Evolutionary conservation across 495 filamentous ascomycete species (phyloP).

Genomic region (Penicillium coprophilum): DNA sequence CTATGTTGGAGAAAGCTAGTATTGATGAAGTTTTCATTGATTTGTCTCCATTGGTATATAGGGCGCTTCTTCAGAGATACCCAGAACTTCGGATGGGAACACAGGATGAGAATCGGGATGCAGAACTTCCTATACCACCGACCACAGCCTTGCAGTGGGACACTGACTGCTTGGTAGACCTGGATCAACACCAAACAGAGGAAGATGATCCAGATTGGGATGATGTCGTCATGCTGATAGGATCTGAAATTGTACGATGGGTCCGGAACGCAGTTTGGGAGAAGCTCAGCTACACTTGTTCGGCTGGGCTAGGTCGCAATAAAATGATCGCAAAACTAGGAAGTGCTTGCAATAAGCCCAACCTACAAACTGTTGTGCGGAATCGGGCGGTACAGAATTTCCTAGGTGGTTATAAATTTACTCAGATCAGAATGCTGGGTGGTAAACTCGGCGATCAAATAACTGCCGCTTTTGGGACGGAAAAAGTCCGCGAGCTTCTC

Average conservation of each 20-base stretch:
- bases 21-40: constrained; percentile 93
- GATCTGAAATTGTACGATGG: constrained; percentile 81
- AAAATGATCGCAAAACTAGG: constrained; percentile 96
- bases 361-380: constrained; percentile 86
- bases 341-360: constrained; percentile 86
- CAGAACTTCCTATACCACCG: constrained; percentile 70
- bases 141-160: constrained; percentile 79
- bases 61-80: constrained; percentile 72
- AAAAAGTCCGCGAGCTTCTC: constrained; percentile 74
- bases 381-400: constrained; percentile 81
- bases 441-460: constrained; percentile 94
- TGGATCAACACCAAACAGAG: constrained; percentile 69
- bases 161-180: constrained; percentile 69
- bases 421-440: constrained; percentile 91
- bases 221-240: constrained; percentile 82
- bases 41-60: constrained; percentile 77
- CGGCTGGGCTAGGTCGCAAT: constrained; percentile 82
- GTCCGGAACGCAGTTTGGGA: constrained; percentile 66
- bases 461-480: constrained; percentile 71
- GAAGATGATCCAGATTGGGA: constrained; percentile 93
- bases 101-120: constrained; percentile 68
- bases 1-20: constrained; percentile 82
- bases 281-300: constrained; percentile 81
- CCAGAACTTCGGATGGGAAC: constrained; percentile 65
- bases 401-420: constrained; percentile 83